These are phyloP conservation scores for Oropetium thomaeum DNA, from an alignment of 176 grass and related monocot species.

Conservation along the genomic window DNA sequence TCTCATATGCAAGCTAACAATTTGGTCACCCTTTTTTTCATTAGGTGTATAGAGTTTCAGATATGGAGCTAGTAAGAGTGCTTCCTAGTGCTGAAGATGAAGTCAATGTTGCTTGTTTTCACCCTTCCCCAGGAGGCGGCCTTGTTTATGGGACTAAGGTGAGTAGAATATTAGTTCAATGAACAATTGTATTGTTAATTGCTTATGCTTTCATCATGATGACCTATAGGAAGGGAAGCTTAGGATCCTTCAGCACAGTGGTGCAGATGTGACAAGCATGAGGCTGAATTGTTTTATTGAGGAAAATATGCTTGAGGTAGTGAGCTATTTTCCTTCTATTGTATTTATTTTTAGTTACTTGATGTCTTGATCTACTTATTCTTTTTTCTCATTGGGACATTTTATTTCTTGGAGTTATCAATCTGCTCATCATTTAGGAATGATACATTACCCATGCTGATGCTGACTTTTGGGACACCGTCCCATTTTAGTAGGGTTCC, in stretches of 20 bases:
- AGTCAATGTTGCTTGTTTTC: conserved; percentile 96
- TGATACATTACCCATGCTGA: neutral
- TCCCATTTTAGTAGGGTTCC: neutral
- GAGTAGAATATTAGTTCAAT: conserved; percentile 17
- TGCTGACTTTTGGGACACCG: neutral
- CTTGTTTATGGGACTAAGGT: conserved; percentile 98
- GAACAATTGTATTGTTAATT: conserved; percentile 13
- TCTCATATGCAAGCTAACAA: neutral
- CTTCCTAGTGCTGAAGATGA: conserved; percentile 92
- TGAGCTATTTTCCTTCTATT: neutral
- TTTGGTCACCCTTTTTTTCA: conserved; percentile 14
- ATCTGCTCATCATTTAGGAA: neutral
- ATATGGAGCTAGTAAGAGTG: conserved; percentile 97
- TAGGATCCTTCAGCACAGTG: conserved; percentile 85
- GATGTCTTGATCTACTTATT: neutral
- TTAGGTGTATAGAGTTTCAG: conserved; percentile 97
- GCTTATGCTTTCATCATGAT: conserved; percentile 33
- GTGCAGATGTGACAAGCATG: conserved; percentile 48
- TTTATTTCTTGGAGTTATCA: neutral
- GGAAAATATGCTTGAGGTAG: conserved; percentile 75
- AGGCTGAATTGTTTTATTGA: conserved; percentile 45
- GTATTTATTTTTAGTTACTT: conserved; percentile 4
- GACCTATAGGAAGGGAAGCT: conserved; percentile 85
- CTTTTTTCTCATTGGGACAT: neutral
- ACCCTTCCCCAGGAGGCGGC: conserved; percentile 76